Conservation (phyloP, 2,329 filamentous ascomycete species). For the Penicillium hordei region DNA sequence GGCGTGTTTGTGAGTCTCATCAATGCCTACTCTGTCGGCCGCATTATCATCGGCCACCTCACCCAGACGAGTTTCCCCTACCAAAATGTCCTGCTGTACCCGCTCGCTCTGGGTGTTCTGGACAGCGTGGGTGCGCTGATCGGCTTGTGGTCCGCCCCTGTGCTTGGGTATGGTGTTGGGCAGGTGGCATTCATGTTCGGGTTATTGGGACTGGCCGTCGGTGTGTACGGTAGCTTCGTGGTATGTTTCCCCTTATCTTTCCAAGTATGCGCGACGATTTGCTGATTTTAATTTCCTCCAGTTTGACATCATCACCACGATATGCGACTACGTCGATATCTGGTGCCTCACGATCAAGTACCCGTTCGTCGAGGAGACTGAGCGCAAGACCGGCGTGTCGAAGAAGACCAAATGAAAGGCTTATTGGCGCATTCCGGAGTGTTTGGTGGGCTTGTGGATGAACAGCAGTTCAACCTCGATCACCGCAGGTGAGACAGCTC, state of each 20-base stretch:
- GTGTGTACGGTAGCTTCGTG: slow-evolving; percentile 96
- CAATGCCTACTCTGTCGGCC: slow-evolving; percentile 92
- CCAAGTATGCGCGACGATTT: not conserved
- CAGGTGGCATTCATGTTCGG: slow-evolving; percentile 89
- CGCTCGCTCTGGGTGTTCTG: slow-evolving; percentile 72
- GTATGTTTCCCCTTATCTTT: slow-evolving; percentile 43
- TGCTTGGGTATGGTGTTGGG: slow-evolving; percentile 73
- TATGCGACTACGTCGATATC: slow-evolving; percentile 97
- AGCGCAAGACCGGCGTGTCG: slow-evolving; percentile 24
- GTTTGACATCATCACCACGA: slow-evolving; percentile 92
- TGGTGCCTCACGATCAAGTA: slow-evolving; percentile 99
- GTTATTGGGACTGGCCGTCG: slow-evolving; percentile 78
- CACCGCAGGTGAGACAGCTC: slow-evolving; percentile 9
- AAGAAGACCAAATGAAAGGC: slow-evolving; percentile 29
- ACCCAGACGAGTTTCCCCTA: slow-evolving; percentile 87
- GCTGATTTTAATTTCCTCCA: slow-evolving; percentile 21
- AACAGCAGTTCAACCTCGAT: slow-evolving; percentile 19
- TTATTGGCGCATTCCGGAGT: not conserved
- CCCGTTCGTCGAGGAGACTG: slow-evolving; percentile 50
- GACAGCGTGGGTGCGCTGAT: slow-evolving; percentile 76
- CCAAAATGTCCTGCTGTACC: slow-evolving; percentile 78
- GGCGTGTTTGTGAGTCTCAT: slow-evolving; percentile 82
- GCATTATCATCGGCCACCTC: slow-evolving; percentile 93
- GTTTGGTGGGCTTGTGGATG: slow-evolving; percentile 7
- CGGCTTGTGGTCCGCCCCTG: slow-evolving; percentile 65